Conservation (phyloP, 1,139 yeast genomes). For the Sugiyamaella pinicola region DNA sequence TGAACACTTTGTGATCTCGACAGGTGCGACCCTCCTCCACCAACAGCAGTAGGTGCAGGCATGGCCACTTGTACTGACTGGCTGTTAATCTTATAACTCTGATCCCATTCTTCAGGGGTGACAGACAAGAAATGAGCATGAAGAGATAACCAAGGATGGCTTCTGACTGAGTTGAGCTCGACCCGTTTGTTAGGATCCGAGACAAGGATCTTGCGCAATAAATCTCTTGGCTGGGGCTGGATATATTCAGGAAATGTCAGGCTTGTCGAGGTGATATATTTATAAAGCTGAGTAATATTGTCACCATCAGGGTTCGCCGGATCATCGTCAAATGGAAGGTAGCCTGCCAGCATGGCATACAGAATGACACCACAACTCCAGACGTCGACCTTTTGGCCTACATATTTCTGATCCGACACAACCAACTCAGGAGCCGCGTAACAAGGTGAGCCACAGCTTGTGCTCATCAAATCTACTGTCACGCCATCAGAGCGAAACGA, state of each 20-base stretch:
- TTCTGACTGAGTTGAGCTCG: slow-evolving; percentile 64
- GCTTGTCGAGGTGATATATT: slow-evolving; percentile 87
- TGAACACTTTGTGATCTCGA: slow-evolving; percentile 35
- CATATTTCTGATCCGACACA: slow-evolving; percentile 81
- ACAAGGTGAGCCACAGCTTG: slow-evolving; percentile 97
- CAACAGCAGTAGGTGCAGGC: slow-evolving; percentile 20
- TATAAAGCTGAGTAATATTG: slow-evolving; percentile 86
- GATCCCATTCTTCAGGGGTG: slow-evolving; percentile 89
- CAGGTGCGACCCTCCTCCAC: slow-evolving; percentile 18
- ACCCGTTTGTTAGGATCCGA: slow-evolving; percentile 84
- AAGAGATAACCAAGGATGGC: slow-evolving; percentile 85
- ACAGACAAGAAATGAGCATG: slow-evolving; percentile 81
- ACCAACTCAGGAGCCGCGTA: slow-evolving; percentile 98
- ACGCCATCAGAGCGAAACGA: slow-evolving; percentile 55
- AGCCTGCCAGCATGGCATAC: slow-evolving; percentile 97
- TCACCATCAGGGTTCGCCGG: slow-evolving; percentile 96
- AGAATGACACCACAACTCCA: slow-evolving; percentile 97
- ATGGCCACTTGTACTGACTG: slow-evolving; percentile 12
- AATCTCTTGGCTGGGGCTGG: slow-evolving; percentile 87
- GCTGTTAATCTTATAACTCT: slow-evolving; percentile 28
- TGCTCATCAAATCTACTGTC: slow-evolving; percentile 63
- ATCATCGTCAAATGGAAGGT: slow-evolving; percentile 96
- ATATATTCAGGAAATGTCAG: slow-evolving; percentile 94
- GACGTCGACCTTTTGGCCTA: slow-evolving; percentile 92
- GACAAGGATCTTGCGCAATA: slow-evolving; percentile 79